Evolutionary conservation across 768 basidiomycete genomes (phyloP), one percentile per base, ranked within the genome.

Genomic region (Xerocomus spinulosus): DNA sequence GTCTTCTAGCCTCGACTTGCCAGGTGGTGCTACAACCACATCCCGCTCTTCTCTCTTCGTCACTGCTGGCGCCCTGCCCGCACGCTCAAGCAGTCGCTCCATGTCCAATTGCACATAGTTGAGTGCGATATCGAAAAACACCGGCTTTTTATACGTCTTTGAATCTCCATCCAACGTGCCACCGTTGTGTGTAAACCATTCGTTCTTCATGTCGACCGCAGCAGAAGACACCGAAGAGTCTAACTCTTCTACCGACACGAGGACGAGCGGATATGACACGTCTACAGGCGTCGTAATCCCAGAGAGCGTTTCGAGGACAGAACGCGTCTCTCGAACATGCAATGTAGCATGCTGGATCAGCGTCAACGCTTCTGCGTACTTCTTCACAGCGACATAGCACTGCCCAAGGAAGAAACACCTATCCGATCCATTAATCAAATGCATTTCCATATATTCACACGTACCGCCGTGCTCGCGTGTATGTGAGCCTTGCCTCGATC

Each of bases 121-220:
- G 58, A 93, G 81, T 15, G 92, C 93, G 51, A 92, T 87, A 63
- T 96, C 90, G 68, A 94, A 96, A 73, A 97, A 96, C 33, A 92
- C 59, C 14, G 91, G 90, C 62, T 95, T 95, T 71, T 85, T 83
- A 60, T 83, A 72, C 32, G 73, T 66, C 57, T 76, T 73, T 41
- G 72, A 61, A 40, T 77, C 73, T 0, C 63, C 62, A 12, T 71
- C 64, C 28, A 70, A 56, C 6, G 73, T 69, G 3, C 89, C 89
- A 3, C 89, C 88, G 57, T 89, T 89, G 62, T 76, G 77, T 2
- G 80, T 74, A 56, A 87, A 87, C 90, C 90, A 92, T 37, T 83
- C 83, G 29, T 76, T 79, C 61, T 89, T 89, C 67, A 79, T 73
- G 10, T 69, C 67, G 7, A 73, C 56, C 36, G 73, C 72, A 48